Conservation (phyloP, 2,329 filamentous ascomycete species). For the Chaetomium sp. region DNA sequence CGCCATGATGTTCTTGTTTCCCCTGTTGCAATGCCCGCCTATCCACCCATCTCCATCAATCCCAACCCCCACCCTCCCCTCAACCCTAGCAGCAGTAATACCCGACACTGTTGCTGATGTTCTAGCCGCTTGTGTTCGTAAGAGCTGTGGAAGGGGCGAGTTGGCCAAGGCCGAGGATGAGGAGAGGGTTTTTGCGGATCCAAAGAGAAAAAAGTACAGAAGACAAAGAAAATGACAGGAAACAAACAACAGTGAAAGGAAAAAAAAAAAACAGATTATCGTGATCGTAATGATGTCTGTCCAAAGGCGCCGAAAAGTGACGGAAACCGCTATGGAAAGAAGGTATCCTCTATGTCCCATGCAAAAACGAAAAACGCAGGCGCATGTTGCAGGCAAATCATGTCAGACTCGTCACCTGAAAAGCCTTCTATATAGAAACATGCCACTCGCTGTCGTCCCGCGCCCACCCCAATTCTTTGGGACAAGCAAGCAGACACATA, state of each 20-base stretch:
- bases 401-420: constrained; percentile 18
- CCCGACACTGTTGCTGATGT: background rate
- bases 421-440: constrained; percentile 21
- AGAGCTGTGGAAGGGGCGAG: constrained; percentile 13
- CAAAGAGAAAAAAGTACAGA: too few species aligned
- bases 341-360: constrained; percentile 25
- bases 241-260: background rate
- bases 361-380: constrained; percentile 20
- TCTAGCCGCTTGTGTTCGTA: background rate
- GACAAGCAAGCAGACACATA: background rate
- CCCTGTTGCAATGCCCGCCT: background rate
- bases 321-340: constrained; percentile 22
- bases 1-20: constrained; percentile 5
- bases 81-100: background rate
- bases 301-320: constrained; percentile 18
- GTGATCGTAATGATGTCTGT: constrained; percentile 22
- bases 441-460: constrained; percentile 10
- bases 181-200: background rate
- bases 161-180: constrained; percentile 8
- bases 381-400: constrained; percentile 23
- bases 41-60: background rate
- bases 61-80: background rate
- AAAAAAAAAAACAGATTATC: constrained; percentile 16
- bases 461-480: background rate
- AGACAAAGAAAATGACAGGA: background rate